A percentile compares a stretch with the other conserved stretches of the same genome.
Conservation (phyloP, 169 alveolate species). For the Cryptosporidium muris region DNA sequence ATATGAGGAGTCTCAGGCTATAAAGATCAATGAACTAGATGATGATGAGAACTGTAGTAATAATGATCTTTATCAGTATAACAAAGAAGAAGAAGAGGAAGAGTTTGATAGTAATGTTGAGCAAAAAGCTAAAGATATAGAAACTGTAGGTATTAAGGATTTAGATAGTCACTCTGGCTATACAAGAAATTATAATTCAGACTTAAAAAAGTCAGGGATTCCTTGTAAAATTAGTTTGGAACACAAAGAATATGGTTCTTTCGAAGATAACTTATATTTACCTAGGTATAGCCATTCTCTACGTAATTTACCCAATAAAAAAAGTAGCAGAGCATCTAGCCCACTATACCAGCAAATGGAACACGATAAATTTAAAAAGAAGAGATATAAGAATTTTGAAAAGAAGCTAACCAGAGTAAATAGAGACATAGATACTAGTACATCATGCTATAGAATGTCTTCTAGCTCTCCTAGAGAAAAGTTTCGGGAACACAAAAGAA, state of each 20-base stretch:
- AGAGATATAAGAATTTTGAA: too few species aligned
- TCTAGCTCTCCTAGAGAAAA: too few species aligned
- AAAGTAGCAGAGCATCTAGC: too few species aligned
- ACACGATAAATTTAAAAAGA: too few species aligned
- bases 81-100: not conserved
- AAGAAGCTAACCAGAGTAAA: too few species aligned
- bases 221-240: not conserved
- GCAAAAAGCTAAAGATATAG: not conserved
- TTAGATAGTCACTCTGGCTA: too few species aligned
- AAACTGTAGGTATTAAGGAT: not conserved
- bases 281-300: not conserved
- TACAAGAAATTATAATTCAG: too few species aligned
- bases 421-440: too few species aligned
- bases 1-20: conserved; percentile 42
- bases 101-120: not conserved
- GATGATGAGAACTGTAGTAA: not conserved
- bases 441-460: too few species aligned
- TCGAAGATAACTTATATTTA: not conserved
- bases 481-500: not conserved
- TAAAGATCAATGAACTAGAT: conserved; percentile 15
- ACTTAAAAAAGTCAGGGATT: not conserved
- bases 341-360: too few species aligned
- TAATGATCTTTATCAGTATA: not conserved
- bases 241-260: not conserved
- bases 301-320: not conserved